Conservation (phyloP, 495 filamentous ascomycete species). For the Neurospora sp. region DNA sequence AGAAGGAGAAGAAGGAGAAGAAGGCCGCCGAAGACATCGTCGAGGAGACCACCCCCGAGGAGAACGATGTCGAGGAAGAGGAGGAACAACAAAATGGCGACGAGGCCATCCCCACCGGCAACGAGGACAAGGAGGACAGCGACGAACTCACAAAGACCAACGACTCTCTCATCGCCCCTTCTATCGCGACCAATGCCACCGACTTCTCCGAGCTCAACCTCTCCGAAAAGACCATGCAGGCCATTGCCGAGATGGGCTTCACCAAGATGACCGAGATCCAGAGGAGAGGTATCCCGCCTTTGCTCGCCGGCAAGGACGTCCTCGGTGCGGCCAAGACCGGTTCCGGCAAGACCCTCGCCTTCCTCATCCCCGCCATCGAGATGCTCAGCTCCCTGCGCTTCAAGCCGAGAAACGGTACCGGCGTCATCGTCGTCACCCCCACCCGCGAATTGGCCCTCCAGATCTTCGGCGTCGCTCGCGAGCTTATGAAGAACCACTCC, state of each 20-base stretch:
- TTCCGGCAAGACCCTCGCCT: constrained; percentile 89
- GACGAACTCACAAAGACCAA: constrained; percentile 6
- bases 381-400: constrained; percentile 87
- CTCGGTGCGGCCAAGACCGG: constrained; percentile 96
- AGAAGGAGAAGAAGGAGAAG: constrained; percentile 12
- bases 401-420: constrained; percentile 66
- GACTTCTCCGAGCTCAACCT: constrained; percentile 74
- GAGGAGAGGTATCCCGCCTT: constrained; percentile 72
- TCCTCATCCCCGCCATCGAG: constrained; percentile 89
- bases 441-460: constrained; percentile 89
- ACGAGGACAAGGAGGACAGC: constrained; percentile 15
- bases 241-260: constrained; percentile 85
- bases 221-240: constrained; percentile 77
- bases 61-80: constrained; percentile 6
- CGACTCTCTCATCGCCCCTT: constrained; percentile 20
- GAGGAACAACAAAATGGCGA: neutral
- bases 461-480: constrained; percentile 90
- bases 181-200: constrained; percentile 24
- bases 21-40: constrained; percentile 8
- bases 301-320: constrained; percentile 85
- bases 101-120: constrained; percentile 9
- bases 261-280: constrained; percentile 96
- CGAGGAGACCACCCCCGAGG: constrained; percentile 8
- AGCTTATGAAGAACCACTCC: constrained; percentile 67
- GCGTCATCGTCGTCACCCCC: constrained; percentile 77